Evolutionary conservation across 257 asterid genomes (phyloP), one percentile per base, ranked within the genome.

Genomic region (Anisodus tanguticus): DNA sequence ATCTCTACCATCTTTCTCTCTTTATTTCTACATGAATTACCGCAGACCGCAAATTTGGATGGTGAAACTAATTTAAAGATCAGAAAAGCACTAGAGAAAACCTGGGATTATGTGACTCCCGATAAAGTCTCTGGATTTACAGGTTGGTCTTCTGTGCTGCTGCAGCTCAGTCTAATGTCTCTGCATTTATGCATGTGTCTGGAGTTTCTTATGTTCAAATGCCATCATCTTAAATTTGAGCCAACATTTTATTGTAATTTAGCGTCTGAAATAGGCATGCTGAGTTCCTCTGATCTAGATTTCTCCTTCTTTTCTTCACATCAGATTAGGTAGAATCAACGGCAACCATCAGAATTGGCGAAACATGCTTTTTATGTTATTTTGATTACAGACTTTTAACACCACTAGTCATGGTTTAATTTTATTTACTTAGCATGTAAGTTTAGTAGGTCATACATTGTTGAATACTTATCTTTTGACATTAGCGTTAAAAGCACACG

Each of bases 1-100:
- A 59, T 82, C 41, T 69, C 35, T 59, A 86, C 79, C 4, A 5
- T 85, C 9, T 51, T 83, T 85, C 57, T 41, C 68, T 64, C 68
- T 69, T 70, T 59, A 55, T 11, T 76, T 79, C 84, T 81, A 8
- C 26, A 66, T 85, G 78, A 79, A 85, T 69, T 85, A 53, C 84
- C 85, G 82, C 92, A 97, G 99, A 97, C 99, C 35, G 99, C 99
- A 86, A 97, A 97, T 88, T 91, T 97, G 90, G 99, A 97, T 89
- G 99, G 99, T 76, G 99, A 97, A 90, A 97, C 99, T 87, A 97
- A 97, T 90, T 90, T 97, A 91, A 97, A 97, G 95, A 97, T 97
- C 85, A 90, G 99, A 88, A 97, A 95, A 89, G 99, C 99, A 55
- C 87, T 88, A 39, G 99, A 97, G 90, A 97, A 92, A 92, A 97